Base-by-base conservation (phyloP, 164 flowering plant genomes). In the Magnolia sinica region DNA sequence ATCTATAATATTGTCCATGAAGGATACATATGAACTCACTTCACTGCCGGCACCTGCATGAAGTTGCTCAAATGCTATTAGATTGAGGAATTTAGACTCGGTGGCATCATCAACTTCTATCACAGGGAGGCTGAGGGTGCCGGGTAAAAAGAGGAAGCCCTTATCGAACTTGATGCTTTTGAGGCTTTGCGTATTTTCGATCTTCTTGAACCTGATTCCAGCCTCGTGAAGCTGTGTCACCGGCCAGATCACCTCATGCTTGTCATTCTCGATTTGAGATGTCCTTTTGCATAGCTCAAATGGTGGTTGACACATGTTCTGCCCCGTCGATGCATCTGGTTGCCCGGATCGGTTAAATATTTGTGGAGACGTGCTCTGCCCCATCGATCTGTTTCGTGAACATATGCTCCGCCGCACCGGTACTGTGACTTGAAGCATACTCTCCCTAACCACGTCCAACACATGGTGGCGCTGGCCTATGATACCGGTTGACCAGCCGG, bases 1-100 rank as follows among this genome's bases (percentile, higher is more conserved):
- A 76, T 88, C 90, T 8, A 90, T 87, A 55, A 90, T 80, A 80
- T 84, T 85, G 82, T 87, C 89, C 90, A 89, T 89, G 84, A 88
- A 87, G 70, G 81, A 87, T 0, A 85, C 71, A 74, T 85, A 89
- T 0, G 90, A 82, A 0, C 89, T 86, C 68, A 88, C 85, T 67
- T 87, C 89, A 16, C 81, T 85, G 31, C 91, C 89, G 1, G 82
- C 88, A 24, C 90, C 89, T 0, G 83, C 89, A 55, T 88, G 91
- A 73, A 81, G 81, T 1, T 87, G 79, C 76, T 89, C 90, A 63
- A 81, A 89, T 1, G 91, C 91, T 50, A 88, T 88, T 7, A 87
- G 86, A 77, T 89, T 89, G 13, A 87, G 80, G 76, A 86, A 85
- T 71, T 77, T 74, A 1, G 90, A 81, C 64, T 88, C 91, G 0